Base-by-base conservation (phyloP, 495 filamentous ascomycete species). In the Patellaria atrata region DNA sequence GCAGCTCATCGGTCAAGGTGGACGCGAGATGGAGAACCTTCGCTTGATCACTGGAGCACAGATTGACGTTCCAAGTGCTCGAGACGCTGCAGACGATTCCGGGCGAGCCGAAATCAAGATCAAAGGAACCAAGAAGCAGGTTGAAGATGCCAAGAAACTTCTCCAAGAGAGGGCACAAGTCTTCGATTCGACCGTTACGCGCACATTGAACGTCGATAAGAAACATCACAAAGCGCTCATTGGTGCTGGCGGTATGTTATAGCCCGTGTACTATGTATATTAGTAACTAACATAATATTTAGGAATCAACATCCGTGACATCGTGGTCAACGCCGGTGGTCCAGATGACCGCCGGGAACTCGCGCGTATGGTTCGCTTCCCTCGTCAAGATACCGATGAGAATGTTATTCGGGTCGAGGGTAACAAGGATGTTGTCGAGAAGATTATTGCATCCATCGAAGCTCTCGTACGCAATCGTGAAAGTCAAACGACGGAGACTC, bases 191-290 rank as follows among this genome's bases (percentile, higher is more conserved):
- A 94, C 73, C 10, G 68, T 94, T 34, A 73, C 75, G 11, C 76
- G 76, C 61, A 82, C 74, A 14, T 67, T 99, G 21, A 76, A 84
- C 13, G 75, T 99, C 3, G 84, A 94, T 38, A 79, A 81, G 62
- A 87, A 85, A 59, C 75, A 85, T 52, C 91, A 99, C 62, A 77
- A 78, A 52, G 73, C 76, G 18, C 61, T 99, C 25, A 99, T 99
- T 57, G 89, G 89, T 33, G 60, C 71, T 44, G 77, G 77, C 51
- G 89, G 86, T 93, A 70, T 60, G 77, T 60, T 9, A 1, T 9
- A 22, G 17, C 13, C 5, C 10, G 37, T 17, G 14, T 17, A 52
- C 36, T 63, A 70, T 56, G 69, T 40, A 17, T 29, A 18, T 33
- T 10, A 15, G 16, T 13, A 6, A 11, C 36, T 44, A 27, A 43